A percentile compares a stretch with the other conserved stretches of the same genome.
Evolutionary conservation across 306 rosid species (phyloP).

Genomic region (Nissolia schottii): DNA sequence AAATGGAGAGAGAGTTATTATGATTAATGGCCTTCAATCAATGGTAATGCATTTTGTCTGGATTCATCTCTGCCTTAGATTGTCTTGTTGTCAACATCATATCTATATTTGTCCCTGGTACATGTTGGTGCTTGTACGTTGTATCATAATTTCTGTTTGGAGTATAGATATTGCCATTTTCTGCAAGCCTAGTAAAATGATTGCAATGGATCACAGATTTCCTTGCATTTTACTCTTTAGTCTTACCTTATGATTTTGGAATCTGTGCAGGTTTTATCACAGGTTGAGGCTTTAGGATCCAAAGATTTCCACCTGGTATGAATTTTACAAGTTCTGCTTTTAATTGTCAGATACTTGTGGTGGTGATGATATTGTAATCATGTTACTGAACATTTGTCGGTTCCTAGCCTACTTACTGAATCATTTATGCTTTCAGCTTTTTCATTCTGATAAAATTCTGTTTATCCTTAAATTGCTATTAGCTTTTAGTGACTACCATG

Average conservation of each 20-base stretch:
- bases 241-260: constrained; percentile 3
- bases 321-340: constrained; percentile 4
- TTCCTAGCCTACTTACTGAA: neutral
- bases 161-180: constrained; percentile 28
- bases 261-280: constrained; percentile 44
- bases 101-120: neutral
- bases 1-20: constrained; percentile 53
- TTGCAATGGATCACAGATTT: neutral
- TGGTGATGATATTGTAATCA: constrained; percentile 12
- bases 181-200: neutral
- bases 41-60: constrained; percentile 48
- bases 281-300: constrained; percentile 47
- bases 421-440: neutral
- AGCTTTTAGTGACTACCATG: neutral
- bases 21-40: constrained; percentile 84
- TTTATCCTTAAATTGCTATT: neutral
- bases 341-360: constrained; percentile 7
- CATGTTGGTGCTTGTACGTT: neutral
- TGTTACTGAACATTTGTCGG: neutral
- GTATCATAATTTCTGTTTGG: constrained; percentile 12
- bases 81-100: constrained; percentile 10
- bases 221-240: constrained; percentile 1
- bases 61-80: constrained; percentile 11
- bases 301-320: constrained; percentile 60
- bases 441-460: neutral